A percentile compares a stretch with the other conserved stretches of the same genome.
Conservation (phyloP, 345 rosid genomes). For the Lepidium aucheri region DNA sequence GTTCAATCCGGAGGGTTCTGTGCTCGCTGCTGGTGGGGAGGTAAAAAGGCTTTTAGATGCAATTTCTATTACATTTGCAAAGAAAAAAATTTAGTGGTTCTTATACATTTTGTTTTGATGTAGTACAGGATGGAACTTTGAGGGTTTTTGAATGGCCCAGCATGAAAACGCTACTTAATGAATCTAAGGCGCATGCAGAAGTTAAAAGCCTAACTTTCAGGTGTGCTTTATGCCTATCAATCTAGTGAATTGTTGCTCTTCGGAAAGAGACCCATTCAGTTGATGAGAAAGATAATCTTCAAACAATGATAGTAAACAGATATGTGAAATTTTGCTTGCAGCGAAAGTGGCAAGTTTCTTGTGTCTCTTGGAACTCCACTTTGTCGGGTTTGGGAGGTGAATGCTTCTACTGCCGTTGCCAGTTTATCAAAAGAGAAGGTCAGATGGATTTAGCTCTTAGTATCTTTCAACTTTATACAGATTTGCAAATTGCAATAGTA, state of each 20-base stretch:
- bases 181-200: conserved; percentile 57
- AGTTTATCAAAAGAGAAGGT: conserved; percentile 65
- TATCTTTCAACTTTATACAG: neutral
- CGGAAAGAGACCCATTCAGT: neutral
- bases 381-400: conserved; percentile 86
- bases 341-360: conserved; percentile 77
- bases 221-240: conserved; percentile 25
- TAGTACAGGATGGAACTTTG: conserved; percentile 85
- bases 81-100: conserved; percentile 2
- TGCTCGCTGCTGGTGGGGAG: conserved; percentile 81
- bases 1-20: conserved; percentile 60
- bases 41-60: conserved; percentile 31
- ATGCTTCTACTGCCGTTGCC: conserved; percentile 45
- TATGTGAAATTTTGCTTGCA: conserved; percentile 29
- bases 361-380: conserved; percentile 68
- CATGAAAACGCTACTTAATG: conserved; percentile 56
- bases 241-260: neutral
- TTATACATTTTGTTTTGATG: conserved; percentile 38
- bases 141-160: conserved; percentile 89
- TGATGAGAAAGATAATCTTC: neutral
- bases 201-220: conserved; percentile 75
- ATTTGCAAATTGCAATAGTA: neutral
- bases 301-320: neutral
- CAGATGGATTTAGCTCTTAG: neutral
- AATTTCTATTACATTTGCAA: neutral